phyloP scores from a whole-genome alignment of 2,329 filamentous ascomycete species.

The Aspergillus flavus region DNA sequence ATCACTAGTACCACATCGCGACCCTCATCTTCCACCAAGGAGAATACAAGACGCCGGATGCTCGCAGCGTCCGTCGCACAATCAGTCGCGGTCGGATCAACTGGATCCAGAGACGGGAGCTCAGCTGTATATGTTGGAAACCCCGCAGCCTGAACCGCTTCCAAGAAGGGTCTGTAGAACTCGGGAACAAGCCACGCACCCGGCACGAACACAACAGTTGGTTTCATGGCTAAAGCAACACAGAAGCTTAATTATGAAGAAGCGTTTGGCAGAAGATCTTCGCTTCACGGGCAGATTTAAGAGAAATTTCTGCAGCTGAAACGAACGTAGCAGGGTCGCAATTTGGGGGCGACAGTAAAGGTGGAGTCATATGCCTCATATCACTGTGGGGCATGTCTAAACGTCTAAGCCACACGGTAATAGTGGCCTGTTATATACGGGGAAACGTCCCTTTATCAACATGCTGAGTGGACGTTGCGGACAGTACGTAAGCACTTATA shows the following conservation, averaged over 20 bases:
- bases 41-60: slow-evolving; percentile 23
- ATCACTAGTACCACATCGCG: slow-evolving; percentile 31
- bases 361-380: background rate
- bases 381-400: no score
- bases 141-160: slow-evolving; percentile 32
- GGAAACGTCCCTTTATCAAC: no score
- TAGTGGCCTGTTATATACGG: background rate
- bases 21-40: slow-evolving; percentile 26
- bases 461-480: no score
- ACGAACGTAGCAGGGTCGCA: background rate
- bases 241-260: background rate
- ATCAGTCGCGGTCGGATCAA: slow-evolving; percentile 30
- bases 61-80: slow-evolving; percentile 37
- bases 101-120: slow-evolving; percentile 29
- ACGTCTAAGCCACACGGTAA: background rate
- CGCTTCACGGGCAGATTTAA: background rate
- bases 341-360: background rate
- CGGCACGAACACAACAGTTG: slow-evolving; percentile 40
- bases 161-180: slow-evolving; percentile 35
- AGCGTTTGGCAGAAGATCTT: background rate
- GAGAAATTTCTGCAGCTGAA: background rate
- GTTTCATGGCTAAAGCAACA: slow-evolving; percentile 1
- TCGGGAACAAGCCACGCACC: slow-evolving; percentile 44
- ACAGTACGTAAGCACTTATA: background rate
- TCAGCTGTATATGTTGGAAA: slow-evolving; percentile 33